Evolutionary conservation across 352 stramenopile genomes (phyloP), one percentile per base, ranked within the genome.

Genomic region (Peronospora tabacina): DNA sequence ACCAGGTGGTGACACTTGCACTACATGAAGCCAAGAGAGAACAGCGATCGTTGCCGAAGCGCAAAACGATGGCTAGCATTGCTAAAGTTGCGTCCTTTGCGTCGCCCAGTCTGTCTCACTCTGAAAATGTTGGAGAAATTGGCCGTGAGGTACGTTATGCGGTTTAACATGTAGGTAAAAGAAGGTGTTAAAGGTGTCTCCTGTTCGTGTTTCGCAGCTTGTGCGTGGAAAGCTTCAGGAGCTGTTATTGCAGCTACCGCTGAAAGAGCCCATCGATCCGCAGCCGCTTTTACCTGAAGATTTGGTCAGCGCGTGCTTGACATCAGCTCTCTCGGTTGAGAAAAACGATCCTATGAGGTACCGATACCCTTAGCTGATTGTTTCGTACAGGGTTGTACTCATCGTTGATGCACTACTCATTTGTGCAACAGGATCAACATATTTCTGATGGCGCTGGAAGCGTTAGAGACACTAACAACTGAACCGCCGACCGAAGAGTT

Each of bases 51-150:
- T 65, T 91, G 5, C 24, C 66, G 7, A 74, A 72, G 49, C 72
- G 82, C 26, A 90, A 91, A 47, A 93, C 76, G 3, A 73, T 93
- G 58, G 58, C 68, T 10, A 91, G 82, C 30, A 80, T 91, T 49
- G 74, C 78, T 0, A 89, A 91, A 39, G 80, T 93, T n/a, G 80
- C 80, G 30, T 69, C 76, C 2, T 61, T 87, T 17, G 82, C 77
- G n/a, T 63, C 56, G 2, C 66, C 75, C 2, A 65, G 53, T 30
- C 65, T 68, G 5, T 63, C 68, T 32, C 46, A 57, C 17, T 44
- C 67, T 28, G 52, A 75, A 16, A 67, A 37, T 28, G 57, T 59
- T 53, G 52, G 85, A n/a, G 63, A 74, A 34, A 81, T 87, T 48
- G 65, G 84, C 34, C 69, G 69, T 12, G 78, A 90, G 73, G 77